These are phyloP conservation scores for Paraphaeosphaeria sporulosa DNA, from an alignment of 2,329 filamentous ascomycete species.

Conservation along the genomic window DNA sequence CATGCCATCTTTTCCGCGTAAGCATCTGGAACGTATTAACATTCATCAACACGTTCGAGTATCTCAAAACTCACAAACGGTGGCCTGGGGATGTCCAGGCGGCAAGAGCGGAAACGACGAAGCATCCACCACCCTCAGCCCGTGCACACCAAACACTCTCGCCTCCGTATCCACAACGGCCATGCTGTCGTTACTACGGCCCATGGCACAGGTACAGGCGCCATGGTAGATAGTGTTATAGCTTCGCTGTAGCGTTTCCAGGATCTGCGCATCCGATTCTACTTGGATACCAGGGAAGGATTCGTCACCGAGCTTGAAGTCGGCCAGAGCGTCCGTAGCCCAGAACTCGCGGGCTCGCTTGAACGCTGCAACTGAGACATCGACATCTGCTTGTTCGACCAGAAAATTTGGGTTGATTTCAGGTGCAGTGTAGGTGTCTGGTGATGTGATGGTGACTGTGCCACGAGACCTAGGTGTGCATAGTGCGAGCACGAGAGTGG, in stretches of 20 bases:
- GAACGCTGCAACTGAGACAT: neutral
- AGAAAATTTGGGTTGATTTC: constrained; percentile 49
- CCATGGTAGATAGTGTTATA: constrained; percentile 50
- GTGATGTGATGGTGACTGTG: constrained; percentile 42
- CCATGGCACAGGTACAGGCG: constrained; percentile 67
- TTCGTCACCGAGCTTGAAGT: constrained; percentile 35
- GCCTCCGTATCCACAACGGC: constrained; percentile 39
- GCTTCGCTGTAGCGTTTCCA: constrained; percentile 8
- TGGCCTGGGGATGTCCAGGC: constrained; percentile 11
- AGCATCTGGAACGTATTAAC: no score
- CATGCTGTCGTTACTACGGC: constrained; percentile 27
- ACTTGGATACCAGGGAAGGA: constrained; percentile 36
- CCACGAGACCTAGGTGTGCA: constrained; percentile 47
- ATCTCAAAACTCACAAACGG: constrained; percentile 13
- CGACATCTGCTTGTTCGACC: constrained; percentile 33
- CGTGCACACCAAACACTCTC: constrained; percentile 11
- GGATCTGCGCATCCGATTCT: constrained; percentile 25
- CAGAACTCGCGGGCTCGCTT: neutral
- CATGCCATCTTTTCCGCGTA: no score
- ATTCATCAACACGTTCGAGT: no score
- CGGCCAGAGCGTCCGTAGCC: constrained; percentile 22
- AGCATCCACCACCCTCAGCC: constrained; percentile 16
- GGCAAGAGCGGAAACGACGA: constrained; percentile 10
- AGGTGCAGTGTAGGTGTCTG: constrained; percentile 39
- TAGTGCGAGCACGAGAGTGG: constrained; percentile 19